Percentiles rank a stretch among this genome's conserved stretches.
phyloP scores from a whole-genome alignment of 164 flowering plant species.

The Chimonanthus praecox region DNA sequence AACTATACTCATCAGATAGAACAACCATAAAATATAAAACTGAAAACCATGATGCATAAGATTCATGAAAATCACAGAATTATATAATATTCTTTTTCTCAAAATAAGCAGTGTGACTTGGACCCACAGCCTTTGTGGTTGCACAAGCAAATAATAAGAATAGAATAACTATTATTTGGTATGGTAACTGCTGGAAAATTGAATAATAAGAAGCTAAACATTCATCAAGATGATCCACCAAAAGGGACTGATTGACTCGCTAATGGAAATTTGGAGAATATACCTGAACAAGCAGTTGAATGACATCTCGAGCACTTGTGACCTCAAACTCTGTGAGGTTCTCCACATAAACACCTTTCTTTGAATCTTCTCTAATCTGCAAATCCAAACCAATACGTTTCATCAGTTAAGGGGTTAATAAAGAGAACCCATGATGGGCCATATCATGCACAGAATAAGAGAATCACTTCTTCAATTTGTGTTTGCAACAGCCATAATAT shows the following conservation, averaged over 20 bases:
- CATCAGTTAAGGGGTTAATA: not conserved
- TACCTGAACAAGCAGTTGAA: conserved; percentile 90
- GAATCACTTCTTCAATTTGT: not conserved
- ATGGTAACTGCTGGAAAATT: not conserved
- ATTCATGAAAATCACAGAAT: too few species aligned
- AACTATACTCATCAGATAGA: not conserved
- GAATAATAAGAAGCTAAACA: not conserved
- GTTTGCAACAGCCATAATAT: not conserved
- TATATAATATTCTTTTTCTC: too few species aligned
- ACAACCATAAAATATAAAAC: not conserved
- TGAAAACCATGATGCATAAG: not conserved
- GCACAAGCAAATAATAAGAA: too few species aligned
- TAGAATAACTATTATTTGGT: not conserved
- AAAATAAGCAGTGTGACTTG: too few species aligned
- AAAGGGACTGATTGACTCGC: not conserved
- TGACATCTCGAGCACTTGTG: conserved; percentile 77
- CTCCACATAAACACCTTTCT: conserved; percentile 89
- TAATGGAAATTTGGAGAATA: not conserved
- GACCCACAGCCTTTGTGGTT: too few species aligned
- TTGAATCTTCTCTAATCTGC: conserved; percentile 86
- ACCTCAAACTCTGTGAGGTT: conserved; percentile 85
- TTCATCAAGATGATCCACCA: not conserved
- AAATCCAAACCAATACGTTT: conserved; percentile 3
- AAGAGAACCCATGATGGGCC: not conserved
- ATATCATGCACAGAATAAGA: not conserved